Evolutionary conservation across 2,329 filamentous ascomycete genomes (phyloP).

Genomic region (Hypoxylon sp.): DNA sequence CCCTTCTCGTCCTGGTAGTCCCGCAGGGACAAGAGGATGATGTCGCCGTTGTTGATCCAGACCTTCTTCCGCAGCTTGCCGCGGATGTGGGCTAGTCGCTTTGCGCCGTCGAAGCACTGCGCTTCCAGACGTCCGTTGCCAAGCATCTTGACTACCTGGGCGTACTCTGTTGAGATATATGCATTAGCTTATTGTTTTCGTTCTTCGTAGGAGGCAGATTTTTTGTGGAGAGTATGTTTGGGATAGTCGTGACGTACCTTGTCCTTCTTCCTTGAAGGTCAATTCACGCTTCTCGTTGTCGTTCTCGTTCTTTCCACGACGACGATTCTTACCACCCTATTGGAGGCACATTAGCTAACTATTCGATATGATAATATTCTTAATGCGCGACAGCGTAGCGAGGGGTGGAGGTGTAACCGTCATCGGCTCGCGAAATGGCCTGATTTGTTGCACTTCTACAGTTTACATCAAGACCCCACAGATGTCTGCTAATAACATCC

Average conservation of each 20-base stretch:
- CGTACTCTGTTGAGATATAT: slow-evolving; percentile 59
- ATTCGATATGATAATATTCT: not conserved
- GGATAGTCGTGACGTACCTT: slow-evolving; percentile 67
- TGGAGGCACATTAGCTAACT: slow-evolving; percentile 51
- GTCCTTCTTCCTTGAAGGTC: slow-evolving; percentile 98
- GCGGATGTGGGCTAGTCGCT: slow-evolving; percentile 85
- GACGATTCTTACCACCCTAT: slow-evolving; percentile 97
- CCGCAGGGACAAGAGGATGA: slow-evolving; percentile 88
- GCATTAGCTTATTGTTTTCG: slow-evolving; percentile 22
- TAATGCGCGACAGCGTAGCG: slow-evolving; percentile 27
- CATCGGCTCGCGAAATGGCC: slow-evolving; percentile 13
- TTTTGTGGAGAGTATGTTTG: not conserved
- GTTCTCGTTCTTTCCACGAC: slow-evolving; percentile 99
- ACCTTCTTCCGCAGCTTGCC: slow-evolving; percentile 99
- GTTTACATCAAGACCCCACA: slow-evolving; percentile 4
- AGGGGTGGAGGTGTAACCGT: slow-evolving; percentile 42
- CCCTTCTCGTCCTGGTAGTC: slow-evolving; percentile 96
- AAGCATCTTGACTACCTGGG: slow-evolving; percentile 94
- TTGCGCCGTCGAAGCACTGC: slow-evolving; percentile 93
- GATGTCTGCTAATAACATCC: not conserved
- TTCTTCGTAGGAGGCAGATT: not conserved
- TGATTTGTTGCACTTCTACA: slow-evolving; percentile 6
- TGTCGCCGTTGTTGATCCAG: slow-evolving; percentile 99
- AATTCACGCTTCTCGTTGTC: slow-evolving; percentile 99
- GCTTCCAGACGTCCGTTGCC: slow-evolving; percentile 95